Conservation (phyloP, 225 moss, liverwort and hornwort genomes). For the Polytrichum commune region DNA sequence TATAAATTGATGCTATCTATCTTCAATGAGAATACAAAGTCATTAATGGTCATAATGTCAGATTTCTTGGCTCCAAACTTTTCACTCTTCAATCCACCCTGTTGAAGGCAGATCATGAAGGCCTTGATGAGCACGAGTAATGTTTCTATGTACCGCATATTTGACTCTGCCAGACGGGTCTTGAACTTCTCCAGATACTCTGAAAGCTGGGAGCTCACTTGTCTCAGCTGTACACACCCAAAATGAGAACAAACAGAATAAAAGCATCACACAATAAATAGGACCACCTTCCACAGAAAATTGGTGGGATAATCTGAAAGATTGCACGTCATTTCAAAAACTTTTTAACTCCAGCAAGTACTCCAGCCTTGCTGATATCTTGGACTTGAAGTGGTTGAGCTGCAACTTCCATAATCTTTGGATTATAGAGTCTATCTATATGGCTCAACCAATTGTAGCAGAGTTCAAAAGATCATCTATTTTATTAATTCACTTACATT, state of each 20-base stretch:
- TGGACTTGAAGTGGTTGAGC: no score
- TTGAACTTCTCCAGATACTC: constrained; percentile 89
- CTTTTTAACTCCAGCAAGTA: no score
- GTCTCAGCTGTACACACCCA: constrained; percentile 51
- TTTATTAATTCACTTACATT: no score
- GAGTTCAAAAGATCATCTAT: no score
- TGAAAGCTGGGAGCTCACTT: constrained; percentile 82
- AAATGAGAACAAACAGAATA: not conserved
- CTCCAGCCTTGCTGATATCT: no score
- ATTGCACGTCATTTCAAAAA: no score
- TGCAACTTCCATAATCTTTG: no score
- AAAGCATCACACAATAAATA: constrained; percentile 1
- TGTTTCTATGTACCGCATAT: constrained; percentile 80
- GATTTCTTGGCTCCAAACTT: constrained; percentile 22
- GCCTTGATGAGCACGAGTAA: constrained; percentile 72
- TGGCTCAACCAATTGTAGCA: no score
- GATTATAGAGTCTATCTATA: no score
- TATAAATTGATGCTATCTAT: constrained; percentile 89
- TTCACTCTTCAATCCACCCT: constrained; percentile 15
- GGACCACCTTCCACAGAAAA: not conserved
- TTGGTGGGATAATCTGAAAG: no score
- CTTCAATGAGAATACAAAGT: constrained; percentile 81
- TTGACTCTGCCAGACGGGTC: constrained; percentile 74
- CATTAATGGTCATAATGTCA: constrained; percentile 83
- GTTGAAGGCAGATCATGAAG: constrained; percentile 54